Conservation (phyloP, 2,329 filamentous ascomycete species). For the Cryphonectria naterciae region DNA sequence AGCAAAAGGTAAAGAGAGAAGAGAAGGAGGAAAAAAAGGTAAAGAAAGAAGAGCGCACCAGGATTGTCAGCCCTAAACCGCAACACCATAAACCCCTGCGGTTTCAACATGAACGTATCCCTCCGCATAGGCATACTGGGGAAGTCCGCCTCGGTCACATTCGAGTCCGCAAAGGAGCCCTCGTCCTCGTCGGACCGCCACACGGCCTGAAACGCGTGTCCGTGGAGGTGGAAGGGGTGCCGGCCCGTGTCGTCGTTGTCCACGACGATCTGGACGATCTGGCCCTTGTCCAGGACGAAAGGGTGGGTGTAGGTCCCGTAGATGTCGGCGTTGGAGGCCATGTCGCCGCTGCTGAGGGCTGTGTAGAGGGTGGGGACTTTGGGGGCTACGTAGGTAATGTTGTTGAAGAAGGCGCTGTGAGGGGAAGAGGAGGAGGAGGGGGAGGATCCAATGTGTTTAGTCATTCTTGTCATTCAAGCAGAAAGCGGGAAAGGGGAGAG, state of each 20-base stretch:
- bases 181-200: slow-evolving; percentile 62
- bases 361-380: slow-evolving; percentile 84
- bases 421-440: slow-evolving; percentile 18
- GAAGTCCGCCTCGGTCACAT: slow-evolving; percentile 51
- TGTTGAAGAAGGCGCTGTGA: slow-evolving; percentile 67
- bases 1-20: not conserved
- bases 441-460: not conserved
- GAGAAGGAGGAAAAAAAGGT: no score
- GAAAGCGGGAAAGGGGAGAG: not conserved
- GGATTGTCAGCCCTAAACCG: slow-evolving; percentile 71
- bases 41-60: slow-evolving; percentile 42
- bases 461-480: not conserved
- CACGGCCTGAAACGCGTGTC: slow-evolving; percentile 73
- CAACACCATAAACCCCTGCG: slow-evolving; percentile 69
- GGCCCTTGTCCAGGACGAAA: slow-evolving; percentile 68
- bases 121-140: slow-evolving; percentile 64
- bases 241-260: slow-evolving; percentile 75
- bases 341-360: slow-evolving; percentile 65
- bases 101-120: slow-evolving; percentile 69
- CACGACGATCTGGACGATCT: slow-evolving; percentile 75
- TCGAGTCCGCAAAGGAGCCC: slow-evolving; percentile 53
- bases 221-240: slow-evolving; percentile 80
- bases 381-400: slow-evolving; percentile 73
- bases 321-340: slow-evolving; percentile 60
- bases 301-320: slow-evolving; percentile 70